Conservation (phyloP, 2,329 filamentous ascomycete genomes). For the Neopestalotiopsis clavispora region DNA sequence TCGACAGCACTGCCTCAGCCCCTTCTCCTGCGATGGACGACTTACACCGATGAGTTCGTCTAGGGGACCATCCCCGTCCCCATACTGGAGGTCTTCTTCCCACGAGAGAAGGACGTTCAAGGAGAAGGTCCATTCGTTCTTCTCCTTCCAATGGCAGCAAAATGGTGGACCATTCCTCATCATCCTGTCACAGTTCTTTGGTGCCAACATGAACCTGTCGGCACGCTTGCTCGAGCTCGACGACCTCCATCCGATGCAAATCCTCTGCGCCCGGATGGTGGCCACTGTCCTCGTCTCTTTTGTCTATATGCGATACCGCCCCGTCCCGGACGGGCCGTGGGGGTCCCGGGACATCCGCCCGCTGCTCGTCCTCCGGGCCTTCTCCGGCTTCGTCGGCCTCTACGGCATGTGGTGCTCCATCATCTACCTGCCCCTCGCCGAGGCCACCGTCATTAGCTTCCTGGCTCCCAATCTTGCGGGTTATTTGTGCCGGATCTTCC, state of each 20-base stretch:
- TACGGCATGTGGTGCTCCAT: constrained; percentile 73
- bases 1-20: constrained; percentile 48
- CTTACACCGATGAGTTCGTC: constrained; percentile 23
- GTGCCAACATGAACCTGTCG: constrained; percentile 82
- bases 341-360: constrained; percentile 69
- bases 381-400: constrained; percentile 77
- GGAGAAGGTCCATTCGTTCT: constrained; percentile 20
- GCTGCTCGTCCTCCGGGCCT: constrained; percentile 70
- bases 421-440: constrained; percentile 81
- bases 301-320: constrained; percentile 74
- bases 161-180: constrained; percentile 80
- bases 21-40: constrained; percentile 40
- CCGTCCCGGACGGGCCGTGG: constrained; percentile 72
- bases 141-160: constrained; percentile 38
- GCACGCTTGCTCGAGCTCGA: constrained; percentile 74
- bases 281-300: constrained; percentile 72
- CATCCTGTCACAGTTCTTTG: constrained; percentile 78
- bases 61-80: constrained; percentile 19
- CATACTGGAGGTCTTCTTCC: constrained; percentile 15
- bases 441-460: constrained; percentile 90
- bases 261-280: constrained; percentile 80
- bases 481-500: constrained; percentile 77
- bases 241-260: constrained; percentile 79
- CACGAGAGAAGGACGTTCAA: not conserved
- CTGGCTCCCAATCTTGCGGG: constrained; percentile 79